phyloP scores from a whole-genome alignment of 2,329 filamentous ascomycete genomes.

The Sporothrix brasiliensis region DNA sequence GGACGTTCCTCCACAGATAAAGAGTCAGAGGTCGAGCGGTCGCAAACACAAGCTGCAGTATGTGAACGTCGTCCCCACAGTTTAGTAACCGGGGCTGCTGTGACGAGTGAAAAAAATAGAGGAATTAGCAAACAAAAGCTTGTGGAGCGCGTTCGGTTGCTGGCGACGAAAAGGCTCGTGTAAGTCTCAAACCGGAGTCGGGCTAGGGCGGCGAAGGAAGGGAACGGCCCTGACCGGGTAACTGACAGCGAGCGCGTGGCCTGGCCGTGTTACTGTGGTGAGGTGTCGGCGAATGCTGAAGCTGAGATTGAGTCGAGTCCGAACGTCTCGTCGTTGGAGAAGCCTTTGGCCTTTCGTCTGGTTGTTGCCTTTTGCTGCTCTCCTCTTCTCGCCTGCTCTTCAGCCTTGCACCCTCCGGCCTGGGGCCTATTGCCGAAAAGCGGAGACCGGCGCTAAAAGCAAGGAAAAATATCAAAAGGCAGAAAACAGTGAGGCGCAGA shows the following conservation, averaged over 20 bases:
- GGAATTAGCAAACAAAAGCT: not conserved
- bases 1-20: not conserved
- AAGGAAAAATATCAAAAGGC: not conserved
- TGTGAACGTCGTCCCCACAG: constrained; percentile 12
- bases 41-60: constrained; percentile 9
- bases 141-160: constrained; percentile 25
- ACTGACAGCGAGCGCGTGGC: not conserved
- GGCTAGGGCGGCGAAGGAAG: constrained; percentile 14
- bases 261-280: constrained; percentile 9
- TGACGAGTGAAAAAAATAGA: not conserved
- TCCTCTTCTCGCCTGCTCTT: not conserved
- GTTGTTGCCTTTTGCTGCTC: not conserved
- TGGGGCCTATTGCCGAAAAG: constrained; percentile 24
- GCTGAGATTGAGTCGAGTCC: not conserved
- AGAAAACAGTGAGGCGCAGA: not conserved
- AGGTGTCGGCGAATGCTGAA: constrained; percentile 12
- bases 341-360: not conserved
- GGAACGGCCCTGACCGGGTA: not conserved
- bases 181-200: constrained; percentile 9
- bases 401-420: constrained; percentile 22
- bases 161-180: constrained; percentile 18
- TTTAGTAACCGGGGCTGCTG: not conserved
- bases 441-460: constrained; percentile 23
- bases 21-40: constrained; percentile 23
- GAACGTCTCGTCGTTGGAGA: not conserved